Base-by-base conservation (phyloP, 306 rosid genomes). In the Cucurbita pepo region DNA sequence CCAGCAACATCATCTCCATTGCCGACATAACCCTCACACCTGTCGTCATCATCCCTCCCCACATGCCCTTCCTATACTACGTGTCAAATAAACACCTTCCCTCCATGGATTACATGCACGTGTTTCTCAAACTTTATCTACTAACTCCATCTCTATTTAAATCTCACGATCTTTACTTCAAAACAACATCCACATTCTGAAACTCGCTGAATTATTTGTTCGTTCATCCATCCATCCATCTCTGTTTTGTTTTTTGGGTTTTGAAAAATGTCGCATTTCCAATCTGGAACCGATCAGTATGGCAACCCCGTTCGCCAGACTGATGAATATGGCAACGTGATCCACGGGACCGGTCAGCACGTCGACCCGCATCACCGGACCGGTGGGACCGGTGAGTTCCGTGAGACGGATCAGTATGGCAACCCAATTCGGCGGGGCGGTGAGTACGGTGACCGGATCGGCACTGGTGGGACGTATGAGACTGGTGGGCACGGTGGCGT, bases 291-390 rank as follows among this genome's bases (percentile, higher is more conserved):
- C 19, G 82, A 75, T 15, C 77, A 76, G 53, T 50, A 65, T 53
- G 81, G 73, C 25, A 65, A 61, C 41, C 73, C 57, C 0, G 37
- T 51, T 16, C 60, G 57, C 25, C 77, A 34, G 11, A 79, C 75
- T 1, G 83, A 79, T 22, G 77, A 83, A 43, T 71, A 60, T 0
- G 81, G 81, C 56, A 80, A 76, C 67, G 72, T 75, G 3, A 71
- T 76, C 30, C 14, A 44, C 18, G 62, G 15, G 7, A 64, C 63
- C 6, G 78, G 36, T n/a, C 30, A 52, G 15, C 4, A 6, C 8
- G 77, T 61, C 13, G 62, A 80, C 67, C 75, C 75, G 8, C 57
- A 64, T 30, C 74, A 43, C 34, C 79, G 56, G 8, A 79, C 77
- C 1, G 81, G 75, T 22, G 75, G 56, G 8, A 79, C 77, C 1